These are phyloP conservation scores for Mucor sp. DNA, from an alignment of 371 early-diverging fungal species.

Conservation along the genomic window DNA sequence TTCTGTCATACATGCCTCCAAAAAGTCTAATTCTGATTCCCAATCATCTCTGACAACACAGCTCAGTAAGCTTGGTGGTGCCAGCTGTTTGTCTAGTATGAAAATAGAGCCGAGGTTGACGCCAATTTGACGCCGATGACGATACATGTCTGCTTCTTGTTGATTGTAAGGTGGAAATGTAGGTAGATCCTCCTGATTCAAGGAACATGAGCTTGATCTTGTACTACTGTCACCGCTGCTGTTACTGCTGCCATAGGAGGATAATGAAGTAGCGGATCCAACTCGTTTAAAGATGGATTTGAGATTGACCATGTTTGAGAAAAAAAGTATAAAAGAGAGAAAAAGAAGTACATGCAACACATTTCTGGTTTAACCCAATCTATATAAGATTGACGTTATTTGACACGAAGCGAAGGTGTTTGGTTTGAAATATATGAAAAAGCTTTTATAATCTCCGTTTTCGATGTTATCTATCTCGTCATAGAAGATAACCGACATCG, in stretches of 20 bases:
- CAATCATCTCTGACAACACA: neutral
- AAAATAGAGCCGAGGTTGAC: constrained; percentile 70
- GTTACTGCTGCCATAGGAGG: neutral
- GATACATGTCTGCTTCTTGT: constrained; percentile 20
- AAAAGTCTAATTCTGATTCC: neutral
- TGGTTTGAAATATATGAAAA: neutral
- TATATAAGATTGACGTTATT: neutral
- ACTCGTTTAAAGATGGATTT: neutral
- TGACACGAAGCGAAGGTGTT: neutral
- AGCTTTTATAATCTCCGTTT: neutral
- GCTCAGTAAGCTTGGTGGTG: constrained; percentile 29
- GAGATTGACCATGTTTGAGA: neutral
- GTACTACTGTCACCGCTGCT: neutral
- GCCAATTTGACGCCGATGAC: constrained; percentile 42
- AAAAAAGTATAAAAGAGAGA: neutral
- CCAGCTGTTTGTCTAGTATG: constrained; percentile 64
- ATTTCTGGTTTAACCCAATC: neutral
- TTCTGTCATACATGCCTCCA: constrained; percentile 34
- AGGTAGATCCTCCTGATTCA: neutral
- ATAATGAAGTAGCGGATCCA: neutral
- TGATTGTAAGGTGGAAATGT: constrained; percentile 20
- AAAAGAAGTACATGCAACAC: neutral
- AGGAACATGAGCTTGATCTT: neutral
- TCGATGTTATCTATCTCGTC: neutral
- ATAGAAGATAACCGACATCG: neutral